phyloP scores from a whole-genome alignment of 495 filamentous ascomycete species.

The Bathelium albidoporum region DNA sequence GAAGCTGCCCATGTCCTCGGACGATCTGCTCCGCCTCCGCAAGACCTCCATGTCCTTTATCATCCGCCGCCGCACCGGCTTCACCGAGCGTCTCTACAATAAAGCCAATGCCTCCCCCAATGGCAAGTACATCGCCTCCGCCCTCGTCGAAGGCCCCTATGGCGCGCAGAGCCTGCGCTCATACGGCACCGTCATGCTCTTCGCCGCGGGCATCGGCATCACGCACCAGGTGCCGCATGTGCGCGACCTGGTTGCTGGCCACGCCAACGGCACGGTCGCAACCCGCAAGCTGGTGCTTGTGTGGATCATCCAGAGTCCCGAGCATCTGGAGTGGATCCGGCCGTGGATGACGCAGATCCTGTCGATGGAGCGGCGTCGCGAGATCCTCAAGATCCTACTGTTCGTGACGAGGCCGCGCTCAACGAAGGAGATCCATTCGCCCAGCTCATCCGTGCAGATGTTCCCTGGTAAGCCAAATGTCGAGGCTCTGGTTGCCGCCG shows the following conservation, averaged over 20 bases:
- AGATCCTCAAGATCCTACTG: constrained; percentile 71
- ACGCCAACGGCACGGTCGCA: constrained; percentile 62
- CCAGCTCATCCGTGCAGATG: constrained; percentile 70
- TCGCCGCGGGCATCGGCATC: constrained; percentile 88
- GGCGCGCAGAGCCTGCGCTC: constrained; percentile 73
- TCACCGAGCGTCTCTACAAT: constrained; percentile 74
- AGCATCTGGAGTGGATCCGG: constrained; percentile 83
- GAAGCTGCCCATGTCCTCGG: constrained; percentile 28
- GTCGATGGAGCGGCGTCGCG: constrained; percentile 62
- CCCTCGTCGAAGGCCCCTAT: constrained; percentile 79
- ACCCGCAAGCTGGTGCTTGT: constrained; percentile 71
- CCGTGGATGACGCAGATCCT: constrained; percentile 89
- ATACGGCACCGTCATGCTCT: constrained; percentile 81
- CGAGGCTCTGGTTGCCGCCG: constrained; percentile 61
- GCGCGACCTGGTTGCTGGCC: constrained; percentile 64
- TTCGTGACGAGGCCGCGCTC: constrained; percentile 77
- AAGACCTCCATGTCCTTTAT: constrained; percentile 61
- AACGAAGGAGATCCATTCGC: constrained; percentile 59
- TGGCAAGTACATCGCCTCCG: constrained; percentile 42
- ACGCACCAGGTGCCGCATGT: constrained; percentile 90
- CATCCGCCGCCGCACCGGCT: constrained; percentile 73
- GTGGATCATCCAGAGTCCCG: constrained; percentile 83
- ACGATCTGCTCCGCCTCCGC: constrained; percentile 26
- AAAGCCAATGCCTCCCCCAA: constrained; percentile 37
- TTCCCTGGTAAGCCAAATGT: constrained; percentile 75